Percentiles rank a stretch among this genome's conserved stretches.
phyloP scores from a whole-genome alignment of 192 early-diverging fungal species.

The Umbelopsis ramanniana region DNA sequence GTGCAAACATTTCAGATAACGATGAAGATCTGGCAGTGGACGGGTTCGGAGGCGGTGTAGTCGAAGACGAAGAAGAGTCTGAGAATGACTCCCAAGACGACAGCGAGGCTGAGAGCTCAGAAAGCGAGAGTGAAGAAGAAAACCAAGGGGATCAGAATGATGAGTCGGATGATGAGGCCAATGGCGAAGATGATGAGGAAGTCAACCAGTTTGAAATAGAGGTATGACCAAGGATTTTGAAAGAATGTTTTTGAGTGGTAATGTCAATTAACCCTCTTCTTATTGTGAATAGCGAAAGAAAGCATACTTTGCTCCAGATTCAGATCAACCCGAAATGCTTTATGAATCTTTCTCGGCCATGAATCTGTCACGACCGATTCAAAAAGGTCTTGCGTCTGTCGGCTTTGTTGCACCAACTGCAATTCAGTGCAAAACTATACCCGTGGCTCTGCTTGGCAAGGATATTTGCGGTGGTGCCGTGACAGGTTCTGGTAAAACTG shows the following conservation, averaged over 20 bases:
- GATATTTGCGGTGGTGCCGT: conserved; percentile 98
- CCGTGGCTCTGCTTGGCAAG: conserved; percentile 91
- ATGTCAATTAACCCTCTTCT: not conserved
- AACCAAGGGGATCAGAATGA: conserved; percentile 28
- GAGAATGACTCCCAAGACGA: conserved; percentile 47
- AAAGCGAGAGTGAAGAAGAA: conserved; percentile 39
- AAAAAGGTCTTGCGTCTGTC: conserved; percentile 87
- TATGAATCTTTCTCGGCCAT: conserved; percentile 89
- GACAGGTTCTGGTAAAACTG: conserved; percentile 98
- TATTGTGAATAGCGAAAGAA: conserved; percentile 54
- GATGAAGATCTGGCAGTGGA: conserved; percentile 40
- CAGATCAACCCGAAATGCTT: conserved; percentile 42
- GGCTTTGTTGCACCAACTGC: conserved; percentile 93
- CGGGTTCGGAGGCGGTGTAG: conserved; percentile 36
- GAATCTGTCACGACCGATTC: conserved; percentile 93
- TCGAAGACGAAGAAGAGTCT: conserved; percentile 27
- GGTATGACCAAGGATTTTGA: not conserved
- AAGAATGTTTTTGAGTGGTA: too few relatives aligned
- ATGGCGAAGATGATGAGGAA: conserved; percentile 5
- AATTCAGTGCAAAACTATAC: conserved; percentile 93
- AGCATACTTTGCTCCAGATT: conserved; percentile 62
- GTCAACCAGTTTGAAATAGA: not conserved
- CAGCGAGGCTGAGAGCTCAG: conserved; percentile 26
- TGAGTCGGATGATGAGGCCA: conserved; percentile 22
- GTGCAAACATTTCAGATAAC: conserved; percentile 27